Conservation (phyloP, 78 protist species). For the Dictyostelium purpureum region DNA sequence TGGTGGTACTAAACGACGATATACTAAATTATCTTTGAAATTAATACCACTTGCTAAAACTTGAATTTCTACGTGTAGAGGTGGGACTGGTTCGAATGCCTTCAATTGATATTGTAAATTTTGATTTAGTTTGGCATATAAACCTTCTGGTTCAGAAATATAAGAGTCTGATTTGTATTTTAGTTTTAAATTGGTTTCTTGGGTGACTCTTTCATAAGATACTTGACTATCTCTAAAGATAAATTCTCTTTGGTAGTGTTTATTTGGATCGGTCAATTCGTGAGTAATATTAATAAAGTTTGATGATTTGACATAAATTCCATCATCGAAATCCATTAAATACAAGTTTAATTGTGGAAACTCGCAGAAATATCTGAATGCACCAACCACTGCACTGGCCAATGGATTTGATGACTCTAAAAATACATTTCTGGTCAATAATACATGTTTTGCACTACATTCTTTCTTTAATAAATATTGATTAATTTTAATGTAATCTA, state of each 20-base stretch:
- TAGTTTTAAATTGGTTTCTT: not conserved
- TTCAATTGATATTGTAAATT: not conserved
- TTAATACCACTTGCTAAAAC: constrained; percentile 16
- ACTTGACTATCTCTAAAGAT: not conserved
- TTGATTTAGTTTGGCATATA: not conserved
- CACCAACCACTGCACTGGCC: not conserved
- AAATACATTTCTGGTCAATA: not conserved
- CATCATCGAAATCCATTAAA: not conserved
- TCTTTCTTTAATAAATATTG: not conserved
- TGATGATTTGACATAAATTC: not conserved
- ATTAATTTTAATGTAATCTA: not conserved
- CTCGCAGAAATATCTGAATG: constrained; percentile 6
- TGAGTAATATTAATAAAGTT: not conserved
- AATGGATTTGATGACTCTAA: not conserved
- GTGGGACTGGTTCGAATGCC: not conserved
- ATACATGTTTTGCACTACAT: not conserved
- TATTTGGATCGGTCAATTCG: not conserved
- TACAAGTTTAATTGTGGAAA: not conserved
- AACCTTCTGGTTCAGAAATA: not conserved
- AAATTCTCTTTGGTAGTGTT: not conserved
- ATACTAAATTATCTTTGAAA: constrained; percentile 9
- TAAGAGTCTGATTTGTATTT: not conserved
- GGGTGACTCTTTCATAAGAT: not conserved
- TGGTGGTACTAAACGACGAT: not conserved
- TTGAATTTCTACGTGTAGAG: not conserved